Evolutionary conservation across 257 asterid species (phyloP), one percentile per base, ranked within the genome.

Genomic region (Gentiana straminea): DNA sequence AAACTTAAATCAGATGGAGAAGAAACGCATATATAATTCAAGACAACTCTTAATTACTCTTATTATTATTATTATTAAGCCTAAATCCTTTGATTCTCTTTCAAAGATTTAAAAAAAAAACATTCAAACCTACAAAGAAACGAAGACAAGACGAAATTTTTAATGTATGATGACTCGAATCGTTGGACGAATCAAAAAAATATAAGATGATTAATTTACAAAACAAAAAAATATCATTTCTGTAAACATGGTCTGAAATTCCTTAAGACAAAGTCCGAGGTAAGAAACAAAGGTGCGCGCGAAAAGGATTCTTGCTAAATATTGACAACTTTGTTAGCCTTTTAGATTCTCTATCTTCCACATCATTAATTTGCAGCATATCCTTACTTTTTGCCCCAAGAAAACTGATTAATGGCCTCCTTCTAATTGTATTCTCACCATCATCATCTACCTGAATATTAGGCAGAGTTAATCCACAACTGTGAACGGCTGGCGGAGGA

Each of bases 401-500:
- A 37, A 48, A 4, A 56, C 38, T 41, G 4, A 65, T 43, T 56
- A 35, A 57, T 12, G 55, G 5, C 51, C 69, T 46, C 5, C 48
- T 68, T n/a, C 63, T 55, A 3, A 12, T 52, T 13, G 1, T 51
- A 11, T 1, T 8, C 34, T 46, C 37, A 35, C 39, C 49, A 4
- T 47, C 32, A 48, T 55, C 55, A 53, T 5, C 46, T 41, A 41
- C 33, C 11, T 6, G 7, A 13, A 36, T 51, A 2, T 44, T 50
- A 1, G 70, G 70, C 50, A 51, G 41, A 0, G 67, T 59, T 3
- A 64, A 50, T 36, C 61, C 54, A 13, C 55, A 69, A 13, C 75
- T 67, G 44, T 68, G 75, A 15, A 72, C 4, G 5, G 65, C 62
- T 8, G 78, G 81, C 6, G 81, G 70, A 46, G 78, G 81, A 52